Evolutionary conservation across 306 rosid species (phyloP).

Genomic region (Cucurbita maxima): DNA sequence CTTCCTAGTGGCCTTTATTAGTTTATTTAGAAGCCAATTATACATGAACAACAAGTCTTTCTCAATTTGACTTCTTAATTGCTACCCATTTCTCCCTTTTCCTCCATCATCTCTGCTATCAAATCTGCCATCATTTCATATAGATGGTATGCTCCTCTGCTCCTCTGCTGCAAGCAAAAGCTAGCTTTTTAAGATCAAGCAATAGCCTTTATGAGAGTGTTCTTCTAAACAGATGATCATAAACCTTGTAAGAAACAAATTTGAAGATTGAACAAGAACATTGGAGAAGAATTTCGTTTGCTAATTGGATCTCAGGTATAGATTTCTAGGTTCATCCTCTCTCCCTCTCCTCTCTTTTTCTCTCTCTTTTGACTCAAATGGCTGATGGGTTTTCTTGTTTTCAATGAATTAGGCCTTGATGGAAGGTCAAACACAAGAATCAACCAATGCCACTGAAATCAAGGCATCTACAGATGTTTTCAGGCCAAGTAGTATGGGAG

Average conservation of each 20-base stretch:
- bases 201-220: too few species aligned
- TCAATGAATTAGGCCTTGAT: constrained; percentile 22
- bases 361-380: background rate
- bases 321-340: background rate
- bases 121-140: background rate
- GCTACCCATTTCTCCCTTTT: background rate
- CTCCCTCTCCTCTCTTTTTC: background rate
- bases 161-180: too few species aligned
- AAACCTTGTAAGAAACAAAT: background rate
- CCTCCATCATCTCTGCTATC: background rate
- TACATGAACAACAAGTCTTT: background rate
- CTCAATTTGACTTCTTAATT: background rate
- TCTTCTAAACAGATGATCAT: background rate
- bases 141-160: too few species aligned
- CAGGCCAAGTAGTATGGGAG: constrained; percentile 69
- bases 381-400: background rate
- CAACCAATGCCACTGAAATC: constrained; percentile 22
- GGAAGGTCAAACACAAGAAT: constrained; percentile 34
- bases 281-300: constrained; percentile 26
- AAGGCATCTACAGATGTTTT: constrained; percentile 35
- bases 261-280: constrained; percentile 19
- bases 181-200: too few species aligned
- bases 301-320: constrained; percentile 42
- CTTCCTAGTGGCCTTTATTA: background rate
- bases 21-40: background rate